Percentiles rank a stretch among this genome's conserved stretches.
Conservation (phyloP, 2,329 filamentous ascomycete genomes). For the Cercospora sp. region DNA sequence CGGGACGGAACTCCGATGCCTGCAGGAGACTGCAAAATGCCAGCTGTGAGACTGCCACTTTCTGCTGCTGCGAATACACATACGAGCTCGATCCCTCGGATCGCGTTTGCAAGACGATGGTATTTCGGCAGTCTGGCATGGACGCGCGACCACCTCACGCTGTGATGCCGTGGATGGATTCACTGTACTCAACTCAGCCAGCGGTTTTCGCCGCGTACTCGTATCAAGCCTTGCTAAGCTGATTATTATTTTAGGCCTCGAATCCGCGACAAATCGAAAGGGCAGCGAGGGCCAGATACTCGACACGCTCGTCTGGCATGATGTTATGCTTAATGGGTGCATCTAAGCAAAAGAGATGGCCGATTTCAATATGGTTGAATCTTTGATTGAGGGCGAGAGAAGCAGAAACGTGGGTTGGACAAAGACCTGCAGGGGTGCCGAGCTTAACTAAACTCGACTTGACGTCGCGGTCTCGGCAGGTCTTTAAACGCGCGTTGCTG, state of each 20-base stretch:
- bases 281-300: background rate
- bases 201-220: background rate
- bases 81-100: background rate
- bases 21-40: background rate
- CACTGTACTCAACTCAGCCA: background rate
- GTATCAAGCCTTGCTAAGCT: background rate
- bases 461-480: background rate
- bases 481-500: background rate
- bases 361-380: background rate
- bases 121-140: background rate
- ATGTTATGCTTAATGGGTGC: background rate
- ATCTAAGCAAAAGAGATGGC: background rate
- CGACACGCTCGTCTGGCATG: background rate
- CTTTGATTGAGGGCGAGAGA: background rate
- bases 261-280: background rate
- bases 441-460: background rate
- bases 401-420: background rate
- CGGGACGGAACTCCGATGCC: background rate
- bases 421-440: background rate
- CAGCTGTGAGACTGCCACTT: background rate
- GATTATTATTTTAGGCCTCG: background rate
- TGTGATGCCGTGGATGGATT: background rate
- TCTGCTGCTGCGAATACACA: background rate
- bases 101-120: background rate
- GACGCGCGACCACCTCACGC: background rate